A percentile compares a stretch with the other conserved stretches of the same genome.
Conservation (phyloP, 2,329 filamentous ascomycete genomes). For the Pyrenochaeta sp. region DNA sequence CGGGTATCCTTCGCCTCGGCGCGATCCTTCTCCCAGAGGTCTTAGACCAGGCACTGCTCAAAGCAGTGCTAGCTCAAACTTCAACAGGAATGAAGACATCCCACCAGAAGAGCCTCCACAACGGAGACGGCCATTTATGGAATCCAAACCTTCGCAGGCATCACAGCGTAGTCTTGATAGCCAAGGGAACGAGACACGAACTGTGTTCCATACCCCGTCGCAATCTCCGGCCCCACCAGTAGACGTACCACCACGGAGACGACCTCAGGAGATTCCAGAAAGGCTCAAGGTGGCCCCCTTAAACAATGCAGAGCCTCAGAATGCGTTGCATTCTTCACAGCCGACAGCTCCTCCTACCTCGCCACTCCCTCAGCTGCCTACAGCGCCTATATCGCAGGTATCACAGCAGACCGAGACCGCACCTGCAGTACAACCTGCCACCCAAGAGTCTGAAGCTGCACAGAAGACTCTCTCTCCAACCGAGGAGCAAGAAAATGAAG, state of each 20-base stretch:
- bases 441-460: slow-evolving; percentile 12
- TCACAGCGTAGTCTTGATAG: slow-evolving; percentile 38
- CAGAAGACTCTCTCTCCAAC: slow-evolving; percentile 56
- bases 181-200: slow-evolving; percentile 26
- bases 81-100: slow-evolving; percentile 39
- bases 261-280: slow-evolving; percentile 40
- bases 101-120: slow-evolving; percentile 59
- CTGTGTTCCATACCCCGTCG: slow-evolving; percentile 34
- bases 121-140: slow-evolving; percentile 72
- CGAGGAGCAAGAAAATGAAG: slow-evolving; percentile 61
- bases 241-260: slow-evolving; percentile 32
- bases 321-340: slow-evolving; percentile 14
- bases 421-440: slow-evolving; percentile 12
- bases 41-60: slow-evolving; percentile 47
- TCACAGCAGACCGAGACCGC: slow-evolving; percentile 55
- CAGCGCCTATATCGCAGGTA: slow-evolving; percentile 11
- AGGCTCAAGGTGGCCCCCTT: slow-evolving; percentile 30
- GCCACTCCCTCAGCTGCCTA: neutral
- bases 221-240: slow-evolving; percentile 34
- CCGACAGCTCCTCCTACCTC: neutral
- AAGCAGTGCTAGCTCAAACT: slow-evolving; percentile 44
- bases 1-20: slow-evolving; percentile 32
- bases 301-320: slow-evolving; percentile 13
- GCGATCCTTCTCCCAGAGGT: slow-evolving; percentile 45
- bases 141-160: slow-evolving; percentile 50